phyloP scores from a whole-genome alignment of 768 basidiomycete genomes.

The Trametes cubensis region DNA sequence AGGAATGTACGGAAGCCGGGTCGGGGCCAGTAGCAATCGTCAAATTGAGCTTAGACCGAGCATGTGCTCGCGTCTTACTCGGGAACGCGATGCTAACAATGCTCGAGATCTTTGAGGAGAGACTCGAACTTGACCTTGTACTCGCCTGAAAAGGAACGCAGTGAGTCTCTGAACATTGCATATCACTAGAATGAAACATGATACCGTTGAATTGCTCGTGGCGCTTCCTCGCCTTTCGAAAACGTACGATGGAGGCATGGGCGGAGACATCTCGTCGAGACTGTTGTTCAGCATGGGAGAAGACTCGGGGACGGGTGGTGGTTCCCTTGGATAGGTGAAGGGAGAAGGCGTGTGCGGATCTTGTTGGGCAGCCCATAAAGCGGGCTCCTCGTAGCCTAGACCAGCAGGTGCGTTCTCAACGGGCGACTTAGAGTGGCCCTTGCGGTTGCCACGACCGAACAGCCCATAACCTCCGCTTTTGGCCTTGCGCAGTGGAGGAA shows the following conservation, averaged over 20 bases:
- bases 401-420: slow-evolving; percentile 4
- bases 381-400: slow-evolving; percentile 6
- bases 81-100: slow-evolving; percentile 25
- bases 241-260: slow-evolving; percentile 29
- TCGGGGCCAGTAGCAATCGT: slow-evolving; percentile 16
- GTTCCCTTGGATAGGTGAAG: slow-evolving; percentile 28
- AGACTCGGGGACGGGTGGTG: slow-evolving; percentile 22
- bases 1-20: slow-evolving; percentile 19
- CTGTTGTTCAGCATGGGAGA: background rate
- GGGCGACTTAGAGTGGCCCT: background rate
- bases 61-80: slow-evolving; percentile 18
- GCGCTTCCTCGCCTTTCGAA: slow-evolving; percentile 32
- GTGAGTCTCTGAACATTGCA: slow-evolving; percentile 3
- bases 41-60: slow-evolving; percentile 32
- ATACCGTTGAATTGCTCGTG: slow-evolving; percentile 26
- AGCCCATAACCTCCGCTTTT: slow-evolving; percentile 21
- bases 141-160: slow-evolving; percentile 20
- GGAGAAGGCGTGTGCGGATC: slow-evolving; percentile 22
- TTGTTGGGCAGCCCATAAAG: slow-evolving; percentile 1
- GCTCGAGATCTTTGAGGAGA: slow-evolving; percentile 26
- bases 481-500: slow-evolving; percentile 25
- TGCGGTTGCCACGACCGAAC: slow-evolving; percentile 3
- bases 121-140: slow-evolving; percentile 27
- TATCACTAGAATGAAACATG: slow-evolving; percentile 8
- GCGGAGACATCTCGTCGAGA: slow-evolving; percentile 9